Evolutionary conservation across 2,329 filamentous ascomycete species (phyloP).

Genomic region (Colletotrichum ledebouriae): DNA sequence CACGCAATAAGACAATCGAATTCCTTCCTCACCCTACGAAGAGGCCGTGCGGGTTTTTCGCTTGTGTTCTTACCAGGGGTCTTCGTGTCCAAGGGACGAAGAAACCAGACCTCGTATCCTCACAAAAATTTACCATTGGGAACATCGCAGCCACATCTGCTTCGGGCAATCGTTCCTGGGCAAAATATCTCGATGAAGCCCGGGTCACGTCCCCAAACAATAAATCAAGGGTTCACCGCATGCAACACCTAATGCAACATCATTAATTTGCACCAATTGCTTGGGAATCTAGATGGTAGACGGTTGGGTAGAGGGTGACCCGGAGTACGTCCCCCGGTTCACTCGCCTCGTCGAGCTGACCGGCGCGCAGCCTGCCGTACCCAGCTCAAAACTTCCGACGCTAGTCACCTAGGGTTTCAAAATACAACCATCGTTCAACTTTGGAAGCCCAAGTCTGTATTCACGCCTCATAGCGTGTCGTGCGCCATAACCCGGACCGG

Average conservation of each 20-base stretch:
- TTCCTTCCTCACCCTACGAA: not conserved
- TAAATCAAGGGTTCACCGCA: not conserved
- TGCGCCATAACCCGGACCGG: not conserved
- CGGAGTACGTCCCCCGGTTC: slow-evolving; percentile 10
- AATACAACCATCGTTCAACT: too few species aligned
- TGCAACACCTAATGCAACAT: slow-evolving; percentile 4
- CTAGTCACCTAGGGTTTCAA: not conserved
- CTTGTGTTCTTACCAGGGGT: not conserved
- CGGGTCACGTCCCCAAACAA: not conserved
- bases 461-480: not conserved
- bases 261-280: slow-evolving; percentile 1
- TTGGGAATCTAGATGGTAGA: not conserved
- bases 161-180: not conserved
- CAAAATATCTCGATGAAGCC: not conserved
- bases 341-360: slow-evolving; percentile 2
- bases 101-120: not conserved
- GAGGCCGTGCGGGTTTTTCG: not conserved
- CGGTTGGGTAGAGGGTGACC: not conserved
- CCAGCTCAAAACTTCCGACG: slow-evolving; percentile 4
- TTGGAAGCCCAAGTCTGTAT: too few species aligned
- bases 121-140: not conserved
- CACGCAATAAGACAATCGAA: not conserved
- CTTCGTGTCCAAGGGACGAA: not conserved
- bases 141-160: not conserved
- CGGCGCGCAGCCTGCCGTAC: not conserved